phyloP scores from a whole-genome alignment of 2,329 filamentous ascomycete genomes.

The Nemania sp. region DNA sequence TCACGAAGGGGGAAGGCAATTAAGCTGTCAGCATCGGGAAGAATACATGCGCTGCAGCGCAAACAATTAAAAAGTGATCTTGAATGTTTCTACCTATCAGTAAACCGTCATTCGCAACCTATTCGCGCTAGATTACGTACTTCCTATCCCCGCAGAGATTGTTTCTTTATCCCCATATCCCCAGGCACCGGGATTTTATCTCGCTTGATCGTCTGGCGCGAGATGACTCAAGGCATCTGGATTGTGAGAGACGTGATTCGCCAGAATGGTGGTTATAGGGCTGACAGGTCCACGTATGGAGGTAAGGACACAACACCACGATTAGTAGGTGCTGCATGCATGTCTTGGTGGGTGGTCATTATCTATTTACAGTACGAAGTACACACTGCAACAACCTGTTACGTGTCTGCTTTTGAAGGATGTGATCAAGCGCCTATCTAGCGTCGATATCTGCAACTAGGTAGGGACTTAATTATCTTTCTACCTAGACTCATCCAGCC shows the following conservation, averaged over 20 bases:
- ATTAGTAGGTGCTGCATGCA: conserved; percentile 6
- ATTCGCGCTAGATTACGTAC: conserved; percentile 26
- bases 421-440: neutral
- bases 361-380: neutral
- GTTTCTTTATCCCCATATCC: conserved; percentile 1
- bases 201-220: conserved; percentile 18
- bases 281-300: conserved; percentile 4
- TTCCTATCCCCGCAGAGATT: neutral
- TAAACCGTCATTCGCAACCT: conserved; percentile 13
- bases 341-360: conserved; percentile 7
- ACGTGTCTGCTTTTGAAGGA: conserved; percentile 7
- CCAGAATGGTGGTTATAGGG: conserved; percentile 11
- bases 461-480: too few relatives aligned
- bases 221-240: conserved; percentile 18
- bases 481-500: too few relatives aligned
- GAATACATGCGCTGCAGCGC: neutral
- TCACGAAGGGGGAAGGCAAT: too few relatives aligned
- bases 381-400: neutral
- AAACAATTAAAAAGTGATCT: neutral
- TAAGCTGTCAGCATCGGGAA: neutral
- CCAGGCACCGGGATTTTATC: conserved; percentile 36
- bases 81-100: neutral
- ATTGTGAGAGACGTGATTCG: conserved; percentile 15
- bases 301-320: neutral
- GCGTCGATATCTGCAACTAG: neutral